Evolutionary conservation across 2,329 filamentous ascomycete species (phyloP), one percentile per base, ranked within the genome.

Genomic region (Phyllosticta capitalensis): DNA sequence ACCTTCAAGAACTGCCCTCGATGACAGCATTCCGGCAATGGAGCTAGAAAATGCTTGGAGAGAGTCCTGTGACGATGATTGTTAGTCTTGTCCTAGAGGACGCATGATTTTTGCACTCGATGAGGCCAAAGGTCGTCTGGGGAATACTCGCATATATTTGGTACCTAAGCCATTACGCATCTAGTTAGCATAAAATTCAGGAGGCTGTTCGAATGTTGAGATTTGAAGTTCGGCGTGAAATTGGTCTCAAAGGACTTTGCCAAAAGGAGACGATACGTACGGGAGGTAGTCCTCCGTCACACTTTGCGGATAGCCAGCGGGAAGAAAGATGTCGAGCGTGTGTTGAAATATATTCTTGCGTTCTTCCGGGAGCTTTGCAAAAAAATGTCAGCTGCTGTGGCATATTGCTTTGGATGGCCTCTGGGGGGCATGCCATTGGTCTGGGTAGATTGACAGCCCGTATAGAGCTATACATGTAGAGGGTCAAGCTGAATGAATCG

Each of bases 231-330:
- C 14, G 7, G 7, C 2, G 19, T 14, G 10, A 19, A n/a, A 22
- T 21, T 48, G 7, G 24, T 21, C 21, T 17, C 10, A 19, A 14
- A 48, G 22, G n/a, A n/a, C n/a, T n/a, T n/a, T n/a, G n/a, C n/a
- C n/a, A n/a, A n/a, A n/a, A n/a, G n/a, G n/a, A n/a, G 12, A 45
- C 5, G 9, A 12, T 9, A 61, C 59, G 33, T 45, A 95, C 76
- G 86, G 80, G 4, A 90, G 78, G 72, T 96, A 96, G 72, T 96
- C 91, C 14, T 83, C 77, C 1, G 88, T 92, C 28, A 96, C 92
- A 54, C 87, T 94, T 65, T 91, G 83, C 0, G 91, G 92, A 72
- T 87, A 96, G n/a, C 91, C 91, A 1, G 88, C 85, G 0, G 92
- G 92, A 1, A 96, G 79, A 69, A 96, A 95, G 26, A 92, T 82